A percentile compares a stretch with the other conserved stretches of the same genome.
phyloP scores from a whole-genome alignment of 345 rosid genomes.

The Rubroshorea leprosula region DNA sequence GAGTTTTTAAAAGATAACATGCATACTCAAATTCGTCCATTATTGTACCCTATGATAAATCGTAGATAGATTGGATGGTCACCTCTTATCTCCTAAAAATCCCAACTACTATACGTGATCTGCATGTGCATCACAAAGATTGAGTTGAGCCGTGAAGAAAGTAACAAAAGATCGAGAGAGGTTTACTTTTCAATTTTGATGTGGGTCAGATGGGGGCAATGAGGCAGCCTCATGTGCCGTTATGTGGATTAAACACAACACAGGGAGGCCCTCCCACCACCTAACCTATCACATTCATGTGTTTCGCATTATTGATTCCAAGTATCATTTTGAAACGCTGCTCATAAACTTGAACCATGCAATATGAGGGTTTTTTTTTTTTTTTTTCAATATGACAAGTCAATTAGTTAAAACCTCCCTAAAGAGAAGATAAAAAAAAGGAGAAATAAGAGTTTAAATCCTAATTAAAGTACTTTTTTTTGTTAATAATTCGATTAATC shows the following conservation, averaged over 20 bases:
- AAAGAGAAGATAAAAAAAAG: no score
- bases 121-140: slow-evolving; percentile 15
- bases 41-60: no score
- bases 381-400: no score
- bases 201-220: slow-evolving; percentile 16
- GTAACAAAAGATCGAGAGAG: slow-evolving; percentile 15
- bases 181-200: slow-evolving; percentile 5
- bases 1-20: no score
- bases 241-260: neutral
- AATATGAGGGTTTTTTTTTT: no score
- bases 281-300: neutral
- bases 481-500: no score
- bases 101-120: slow-evolving; percentile 14
- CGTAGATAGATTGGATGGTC: neutral
- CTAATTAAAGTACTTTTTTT: no score
- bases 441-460: no score
- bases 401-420: no score
- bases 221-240: slow-evolving; percentile 22
- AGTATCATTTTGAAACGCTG: neutral
- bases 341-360: no score
- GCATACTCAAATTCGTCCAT: no score
- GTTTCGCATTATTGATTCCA: slow-evolving; percentile 4
- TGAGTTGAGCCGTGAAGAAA: slow-evolving; percentile 23
- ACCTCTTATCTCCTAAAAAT: slow-evolving; percentile 4
- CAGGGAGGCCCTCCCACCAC: neutral